Evolutionary conservation across 495 filamentous ascomycete species (phyloP).

Genomic region (Chlorociboria aeruginascens): DNA sequence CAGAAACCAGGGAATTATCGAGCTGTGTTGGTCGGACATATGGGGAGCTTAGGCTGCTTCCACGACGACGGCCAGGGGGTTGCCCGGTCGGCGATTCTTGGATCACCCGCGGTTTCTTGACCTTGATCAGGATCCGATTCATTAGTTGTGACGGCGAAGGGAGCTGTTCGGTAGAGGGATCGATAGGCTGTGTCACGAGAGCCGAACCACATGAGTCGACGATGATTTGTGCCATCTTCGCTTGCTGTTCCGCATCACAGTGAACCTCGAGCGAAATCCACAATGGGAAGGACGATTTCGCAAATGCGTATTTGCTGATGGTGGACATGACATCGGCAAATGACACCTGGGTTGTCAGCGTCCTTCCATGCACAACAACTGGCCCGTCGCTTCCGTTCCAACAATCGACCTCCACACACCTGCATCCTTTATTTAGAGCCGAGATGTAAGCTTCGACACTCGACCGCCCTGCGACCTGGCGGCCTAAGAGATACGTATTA

Average conservation of each 20-base stretch:
- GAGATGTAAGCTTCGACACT: slow-evolving; percentile 90
- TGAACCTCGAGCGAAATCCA: slow-evolving; percentile 95
- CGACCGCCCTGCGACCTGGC: slow-evolving; percentile 78
- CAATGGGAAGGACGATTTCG: slow-evolving; percentile 67
- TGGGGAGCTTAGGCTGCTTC: slow-evolving; percentile 71
- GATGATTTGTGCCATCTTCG: slow-evolving; percentile 85
- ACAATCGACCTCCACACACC: slow-evolving; percentile 94
- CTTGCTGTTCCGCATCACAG: slow-evolving; percentile 72
- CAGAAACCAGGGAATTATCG: slow-evolving; percentile 41
- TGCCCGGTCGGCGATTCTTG: slow-evolving; percentile 29
- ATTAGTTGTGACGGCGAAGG: slow-evolving; percentile 80
- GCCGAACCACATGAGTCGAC: slow-evolving; percentile 65
- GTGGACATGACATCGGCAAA: slow-evolving; percentile 86
- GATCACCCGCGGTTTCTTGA: slow-evolving; percentile 51
- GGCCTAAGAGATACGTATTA: slow-evolving; percentile 90
- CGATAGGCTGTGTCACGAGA: slow-evolving; percentile 62
- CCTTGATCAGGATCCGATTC: slow-evolving; percentile 80
- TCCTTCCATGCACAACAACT: slow-evolving; percentile 81
- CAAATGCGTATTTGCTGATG: slow-evolving; percentile 87
- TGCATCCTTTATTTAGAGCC: slow-evolving; percentile 78
- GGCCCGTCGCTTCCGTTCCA: slow-evolving; percentile 90
- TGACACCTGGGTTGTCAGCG: slow-evolving; percentile 71
- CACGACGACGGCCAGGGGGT: slow-evolving; percentile 44
- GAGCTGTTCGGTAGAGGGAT: slow-evolving; percentile 49
- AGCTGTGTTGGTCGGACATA: slow-evolving; percentile 43